Evolutionary conservation across 148 eudicot genomes (phyloP).

Genomic region (Fagopyrum homotropicum): DNA sequence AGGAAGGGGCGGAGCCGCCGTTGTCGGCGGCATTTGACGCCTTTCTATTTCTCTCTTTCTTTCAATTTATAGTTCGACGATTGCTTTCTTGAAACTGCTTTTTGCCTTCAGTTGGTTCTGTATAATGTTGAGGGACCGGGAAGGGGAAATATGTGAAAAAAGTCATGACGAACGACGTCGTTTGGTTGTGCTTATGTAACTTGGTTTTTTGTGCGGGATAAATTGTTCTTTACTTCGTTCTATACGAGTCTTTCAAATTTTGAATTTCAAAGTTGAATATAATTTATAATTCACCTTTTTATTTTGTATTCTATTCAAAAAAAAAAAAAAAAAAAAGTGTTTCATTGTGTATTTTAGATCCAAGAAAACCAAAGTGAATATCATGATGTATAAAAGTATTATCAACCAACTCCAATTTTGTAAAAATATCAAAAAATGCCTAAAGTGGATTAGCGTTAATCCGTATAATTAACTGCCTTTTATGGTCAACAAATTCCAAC

Average conservation of each 20-base stretch:
- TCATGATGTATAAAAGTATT: background rate
- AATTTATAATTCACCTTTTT: background rate
- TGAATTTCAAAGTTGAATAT: slow-evolving; percentile 11
- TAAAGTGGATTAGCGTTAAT: background rate
- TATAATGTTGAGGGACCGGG: slow-evolving; percentile 7
- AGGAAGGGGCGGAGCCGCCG: slow-evolving; percentile 18
- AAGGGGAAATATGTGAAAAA: background rate
- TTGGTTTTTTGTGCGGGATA: slow-evolving; percentile 7
- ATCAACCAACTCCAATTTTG: background rate
- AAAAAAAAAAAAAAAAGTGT: background rate
- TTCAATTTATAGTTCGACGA: background rate
- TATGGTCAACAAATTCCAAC: background rate
- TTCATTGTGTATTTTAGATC: background rate
- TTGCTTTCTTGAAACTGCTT: slow-evolving; percentile 6
- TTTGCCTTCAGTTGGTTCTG: slow-evolving; percentile 3
- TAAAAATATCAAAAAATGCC: background rate
- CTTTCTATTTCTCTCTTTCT: background rate
- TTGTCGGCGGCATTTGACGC: slow-evolving; percentile 24
- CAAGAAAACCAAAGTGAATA: background rate
- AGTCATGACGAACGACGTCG: background rate
- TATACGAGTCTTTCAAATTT: background rate
- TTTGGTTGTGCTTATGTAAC: background rate
- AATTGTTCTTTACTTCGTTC: background rate
- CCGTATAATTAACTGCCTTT: background rate
- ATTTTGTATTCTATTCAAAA: background rate